These are phyloP conservation scores for Bolboschoenoplectus hybrid DNA, from an alignment of 202 grass and related monocot genomes.

Conservation along the genomic window DNA sequence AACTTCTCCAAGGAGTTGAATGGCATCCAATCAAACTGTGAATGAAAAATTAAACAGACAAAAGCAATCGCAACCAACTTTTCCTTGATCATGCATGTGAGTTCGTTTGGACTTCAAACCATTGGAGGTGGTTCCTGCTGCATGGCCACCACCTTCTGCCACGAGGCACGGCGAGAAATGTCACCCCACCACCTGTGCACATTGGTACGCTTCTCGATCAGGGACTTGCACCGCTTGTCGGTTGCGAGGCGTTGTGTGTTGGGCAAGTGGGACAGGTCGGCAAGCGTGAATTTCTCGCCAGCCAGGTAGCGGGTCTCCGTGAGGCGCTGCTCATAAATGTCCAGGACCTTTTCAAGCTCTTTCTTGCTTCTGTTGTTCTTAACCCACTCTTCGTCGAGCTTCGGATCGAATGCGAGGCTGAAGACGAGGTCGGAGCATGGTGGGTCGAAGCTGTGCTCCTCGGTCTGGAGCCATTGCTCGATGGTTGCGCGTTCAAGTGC, in stretches of 20 bases:
- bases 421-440: constrained; percentile 60
- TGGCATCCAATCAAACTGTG: constrained; percentile 20
- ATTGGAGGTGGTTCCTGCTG: constrained; percentile 52
- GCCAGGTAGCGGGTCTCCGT: constrained; percentile 57
- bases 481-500: constrained; percentile 58
- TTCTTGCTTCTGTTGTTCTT: constrained; percentile 49
- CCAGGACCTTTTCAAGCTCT: constrained; percentile 60
- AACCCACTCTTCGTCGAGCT: constrained; percentile 44
- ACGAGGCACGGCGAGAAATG: constrained; percentile 48
- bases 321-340: constrained; percentile 78
- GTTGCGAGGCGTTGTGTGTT: constrained; percentile 55
- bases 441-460: constrained; percentile 68
- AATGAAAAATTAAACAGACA: constrained; percentile 17
- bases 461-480: constrained; percentile 80
- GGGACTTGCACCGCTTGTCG: constrained; percentile 38
- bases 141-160: constrained; percentile 64
- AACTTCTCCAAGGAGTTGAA: constrained; percentile 29
- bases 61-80: not conserved
- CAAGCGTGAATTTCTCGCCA: constrained; percentile 62
- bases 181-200: constrained; percentile 63
- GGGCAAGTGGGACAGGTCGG: constrained; percentile 78
- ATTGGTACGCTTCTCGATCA: constrained; percentile 52
- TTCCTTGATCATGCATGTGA: not conserved
- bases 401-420: constrained; percentile 47
- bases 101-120: not conserved